Conservation (phyloP, 2,329 filamentous ascomycete genomes). For the Talaromyces islandicus region DNA sequence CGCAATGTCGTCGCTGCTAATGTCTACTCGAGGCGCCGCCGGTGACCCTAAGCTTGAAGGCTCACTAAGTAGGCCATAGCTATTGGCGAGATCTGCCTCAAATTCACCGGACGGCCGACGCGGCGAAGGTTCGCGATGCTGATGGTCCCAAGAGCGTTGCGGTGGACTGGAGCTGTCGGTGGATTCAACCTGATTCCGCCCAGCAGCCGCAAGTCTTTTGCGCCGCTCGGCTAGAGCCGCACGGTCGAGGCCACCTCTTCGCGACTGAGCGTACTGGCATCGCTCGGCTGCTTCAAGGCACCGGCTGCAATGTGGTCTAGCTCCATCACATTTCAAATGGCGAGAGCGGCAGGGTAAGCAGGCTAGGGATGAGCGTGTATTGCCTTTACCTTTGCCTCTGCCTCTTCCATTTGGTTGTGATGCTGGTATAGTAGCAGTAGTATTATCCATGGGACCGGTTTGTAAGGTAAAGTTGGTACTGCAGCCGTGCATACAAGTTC, state of each 20-base stretch:
- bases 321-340: constrained; percentile 44
- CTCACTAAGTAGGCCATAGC: not conserved
- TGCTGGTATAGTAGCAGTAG: too few species aligned
- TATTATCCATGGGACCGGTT: too few species aligned
- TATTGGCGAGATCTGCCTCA: not conserved
- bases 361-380: constrained; percentile 16
- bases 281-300: constrained; percentile 37
- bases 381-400: too few species aligned
- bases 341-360: constrained; percentile 31
- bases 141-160: not conserved
- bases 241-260: constrained; percentile 29
- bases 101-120: not conserved
- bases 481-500: too few species aligned
- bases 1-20: constrained; percentile 5
- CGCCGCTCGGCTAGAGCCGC: constrained; percentile 19
- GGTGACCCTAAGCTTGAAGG: not conserved
- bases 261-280: constrained; percentile 45
- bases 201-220: constrained; percentile 12
- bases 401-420: too few species aligned
- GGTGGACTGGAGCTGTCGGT: not conserved
- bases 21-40: not conserved
- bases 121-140: not conserved
- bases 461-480: too few species aligned
- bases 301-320: constrained; percentile 37
- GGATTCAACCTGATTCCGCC: not conserved